phyloP scores from a whole-genome alignment of 345 rosid genomes.

The Dimocarpus longan region DNA sequence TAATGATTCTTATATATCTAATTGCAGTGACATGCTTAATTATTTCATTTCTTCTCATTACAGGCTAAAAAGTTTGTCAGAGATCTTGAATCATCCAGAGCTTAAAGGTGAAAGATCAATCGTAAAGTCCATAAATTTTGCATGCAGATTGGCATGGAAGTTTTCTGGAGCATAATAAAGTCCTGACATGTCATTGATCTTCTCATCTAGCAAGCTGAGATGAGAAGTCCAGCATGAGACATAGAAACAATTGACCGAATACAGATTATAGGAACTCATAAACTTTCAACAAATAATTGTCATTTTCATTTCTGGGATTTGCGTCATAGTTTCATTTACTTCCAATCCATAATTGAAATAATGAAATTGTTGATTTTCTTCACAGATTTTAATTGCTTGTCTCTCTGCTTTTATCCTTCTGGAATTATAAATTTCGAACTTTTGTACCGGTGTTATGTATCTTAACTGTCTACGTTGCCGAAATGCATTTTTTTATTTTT shows the following conservation, averaged over 20 bases:
- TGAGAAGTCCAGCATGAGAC: background rate
- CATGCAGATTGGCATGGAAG: constrained; percentile 18
- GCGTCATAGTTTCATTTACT: background rate
- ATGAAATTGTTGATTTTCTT: constrained; percentile 5
- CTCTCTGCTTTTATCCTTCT: background rate
- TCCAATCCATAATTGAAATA: background rate
- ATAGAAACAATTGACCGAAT: background rate
- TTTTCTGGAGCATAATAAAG: constrained; percentile 26
- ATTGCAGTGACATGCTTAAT: background rate
- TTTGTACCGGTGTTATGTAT: background rate
- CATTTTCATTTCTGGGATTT: constrained; percentile 3
- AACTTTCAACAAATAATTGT: background rate
- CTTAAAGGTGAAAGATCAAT: background rate
- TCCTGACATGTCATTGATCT: constrained; percentile 8
- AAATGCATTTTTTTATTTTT: background rate
- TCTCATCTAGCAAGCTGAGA: constrained; percentile 5
- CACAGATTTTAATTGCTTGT: too few relatives aligned
- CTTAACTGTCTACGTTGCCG: background rate
- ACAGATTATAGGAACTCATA: background rate
- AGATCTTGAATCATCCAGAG: constrained; percentile 53
- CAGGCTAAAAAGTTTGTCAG: constrained; percentile 70
- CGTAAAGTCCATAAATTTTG: constrained; percentile 12
- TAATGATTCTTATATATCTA: background rate
- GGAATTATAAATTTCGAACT: too few relatives aligned
- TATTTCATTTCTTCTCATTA: background rate